These are phyloP conservation scores for Podila epicladia DNA, from an alignment of 192 early-diverging fungal species.

Conservation along the genomic window DNA sequence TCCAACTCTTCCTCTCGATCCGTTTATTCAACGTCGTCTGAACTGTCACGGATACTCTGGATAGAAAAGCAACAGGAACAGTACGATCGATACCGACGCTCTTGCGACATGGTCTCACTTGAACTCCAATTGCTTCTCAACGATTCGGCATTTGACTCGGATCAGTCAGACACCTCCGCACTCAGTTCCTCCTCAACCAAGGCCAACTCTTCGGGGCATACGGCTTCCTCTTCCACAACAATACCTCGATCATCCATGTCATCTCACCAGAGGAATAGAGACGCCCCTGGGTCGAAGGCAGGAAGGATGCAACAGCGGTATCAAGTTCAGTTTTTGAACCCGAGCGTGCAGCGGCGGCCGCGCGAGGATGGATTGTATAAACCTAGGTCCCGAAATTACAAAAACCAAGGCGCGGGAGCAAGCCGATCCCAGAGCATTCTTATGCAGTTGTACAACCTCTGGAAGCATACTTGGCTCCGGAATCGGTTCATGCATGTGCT, in stretches of 20 bases:
- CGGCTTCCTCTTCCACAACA: not conserved
- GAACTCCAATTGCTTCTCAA: slow-evolving; percentile 34
- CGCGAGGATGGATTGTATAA: not conserved
- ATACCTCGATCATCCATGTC: not conserved
- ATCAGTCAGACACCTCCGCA: not conserved
- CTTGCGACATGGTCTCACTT: slow-evolving; percentile 33
- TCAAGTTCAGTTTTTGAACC: slow-evolving; percentile 12
- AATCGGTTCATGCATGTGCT: slow-evolving; percentile 41
- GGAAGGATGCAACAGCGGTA: slow-evolving; percentile 15
- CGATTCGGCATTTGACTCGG: slow-evolving; percentile 12
- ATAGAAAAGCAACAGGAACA: slow-evolving; percentile 47
- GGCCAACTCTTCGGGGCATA: not conserved
- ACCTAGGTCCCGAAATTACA: slow-evolving; percentile 10
- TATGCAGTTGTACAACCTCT: slow-evolving; percentile 33
- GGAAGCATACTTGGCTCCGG: slow-evolving; percentile 44
- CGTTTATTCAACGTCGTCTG: slow-evolving; percentile 1
- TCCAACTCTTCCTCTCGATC: not conserved
- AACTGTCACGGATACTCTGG: slow-evolving; percentile 30
- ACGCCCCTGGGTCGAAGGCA: not conserved
- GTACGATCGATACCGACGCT: slow-evolving; percentile 36
- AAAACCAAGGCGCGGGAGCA: slow-evolving; percentile 21
- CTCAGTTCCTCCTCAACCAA: too few relatives aligned
- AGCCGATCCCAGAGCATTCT: slow-evolving; percentile 26
- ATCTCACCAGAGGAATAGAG: not conserved
- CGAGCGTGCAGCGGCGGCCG: slow-evolving; percentile 10